Conservation (phyloP, 306 rosid genomes). For the Lathyrus sativus region DNA sequence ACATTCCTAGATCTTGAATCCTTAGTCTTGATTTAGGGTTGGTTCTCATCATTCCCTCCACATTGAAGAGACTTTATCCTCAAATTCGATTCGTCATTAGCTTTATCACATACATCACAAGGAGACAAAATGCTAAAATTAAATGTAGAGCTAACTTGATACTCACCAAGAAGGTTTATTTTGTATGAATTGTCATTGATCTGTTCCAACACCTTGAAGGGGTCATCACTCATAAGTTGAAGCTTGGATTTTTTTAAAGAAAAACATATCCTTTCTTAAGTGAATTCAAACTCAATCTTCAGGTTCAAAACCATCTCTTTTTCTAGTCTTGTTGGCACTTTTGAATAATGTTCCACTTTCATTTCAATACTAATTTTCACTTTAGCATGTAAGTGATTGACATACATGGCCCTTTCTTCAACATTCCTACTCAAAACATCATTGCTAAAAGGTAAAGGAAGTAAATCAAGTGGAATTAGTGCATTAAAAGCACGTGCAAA, state of each 20-base stretch:
- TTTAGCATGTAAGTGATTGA: background rate
- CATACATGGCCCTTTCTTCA: background rate
- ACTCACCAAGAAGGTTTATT: background rate
- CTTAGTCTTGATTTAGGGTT: background rate
- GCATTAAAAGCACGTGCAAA: background rate
- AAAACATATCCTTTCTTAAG: no score
- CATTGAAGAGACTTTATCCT: background rate
- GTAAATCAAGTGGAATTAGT: background rate
- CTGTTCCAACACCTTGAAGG: background rate
- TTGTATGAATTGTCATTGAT: background rate
- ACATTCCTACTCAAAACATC: background rate
- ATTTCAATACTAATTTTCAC: background rate
- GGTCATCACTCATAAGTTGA: background rate
- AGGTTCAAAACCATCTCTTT: no score
- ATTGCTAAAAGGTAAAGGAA: background rate
- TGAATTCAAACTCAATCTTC: no score
- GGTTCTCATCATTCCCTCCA: background rate
- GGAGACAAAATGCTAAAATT: background rate
- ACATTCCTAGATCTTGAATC: background rate
- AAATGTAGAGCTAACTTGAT: background rate
- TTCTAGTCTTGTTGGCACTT: background rate
- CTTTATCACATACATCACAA: background rate
- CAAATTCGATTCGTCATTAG: background rate
- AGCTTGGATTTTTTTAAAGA: background rate
- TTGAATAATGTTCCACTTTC: background rate